Conservation (phyloP, 495 filamentous ascomycete genomes). For the Penicillium pancosmium region DNA sequence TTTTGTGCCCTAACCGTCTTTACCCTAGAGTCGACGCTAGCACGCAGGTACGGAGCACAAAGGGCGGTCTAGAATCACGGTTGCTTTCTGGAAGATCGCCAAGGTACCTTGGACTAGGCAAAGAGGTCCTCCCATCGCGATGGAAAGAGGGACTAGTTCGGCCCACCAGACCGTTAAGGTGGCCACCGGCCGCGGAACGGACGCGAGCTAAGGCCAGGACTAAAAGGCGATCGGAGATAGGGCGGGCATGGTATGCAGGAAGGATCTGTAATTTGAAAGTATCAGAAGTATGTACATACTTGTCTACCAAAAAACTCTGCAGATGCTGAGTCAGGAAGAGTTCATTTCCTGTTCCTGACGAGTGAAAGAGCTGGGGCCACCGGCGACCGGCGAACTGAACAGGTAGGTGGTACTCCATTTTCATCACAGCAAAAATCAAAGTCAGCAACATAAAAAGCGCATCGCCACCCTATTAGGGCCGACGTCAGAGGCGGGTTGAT, state of each 20-base stretch:
- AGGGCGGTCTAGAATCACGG: slow-evolving; percentile 24
- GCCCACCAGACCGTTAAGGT: slow-evolving; percentile 20
- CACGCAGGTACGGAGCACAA: slow-evolving; percentile 21
- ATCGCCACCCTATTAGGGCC: slow-evolving; percentile 20
- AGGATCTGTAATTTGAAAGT: not conserved
- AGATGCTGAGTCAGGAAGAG: not conserved
- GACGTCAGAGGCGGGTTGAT: slow-evolving; percentile 28
- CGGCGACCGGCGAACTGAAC: slow-evolving; percentile 6
- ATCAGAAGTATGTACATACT: not conserved
- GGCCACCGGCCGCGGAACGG: slow-evolving; percentile 15
- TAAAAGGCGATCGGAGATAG: slow-evolving; percentile 12
- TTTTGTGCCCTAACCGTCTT: not conserved
- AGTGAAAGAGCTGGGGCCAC: slow-evolving; percentile 9
- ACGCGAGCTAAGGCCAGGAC: slow-evolving; percentile 12
- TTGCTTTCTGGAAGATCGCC: slow-evolving; percentile 18
- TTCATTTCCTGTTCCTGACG: slow-evolving; percentile 4
- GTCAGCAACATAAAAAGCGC: slow-evolving; percentile 3
- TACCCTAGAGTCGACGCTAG: slow-evolving; percentile 3
- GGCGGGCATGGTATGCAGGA: not conserved
- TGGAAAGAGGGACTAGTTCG: slow-evolving; percentile 11
- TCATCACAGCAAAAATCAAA: not conserved
- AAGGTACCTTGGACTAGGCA: not conserved
- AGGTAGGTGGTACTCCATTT: not conserved
- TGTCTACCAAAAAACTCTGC: not conserved
- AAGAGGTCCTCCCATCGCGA: not conserved